Evolutionary conservation across 768 basidiomycete species (phyloP), one percentile per base, ranked within the genome.

Genomic region (Kwoniella newhampshirensis): DNA sequence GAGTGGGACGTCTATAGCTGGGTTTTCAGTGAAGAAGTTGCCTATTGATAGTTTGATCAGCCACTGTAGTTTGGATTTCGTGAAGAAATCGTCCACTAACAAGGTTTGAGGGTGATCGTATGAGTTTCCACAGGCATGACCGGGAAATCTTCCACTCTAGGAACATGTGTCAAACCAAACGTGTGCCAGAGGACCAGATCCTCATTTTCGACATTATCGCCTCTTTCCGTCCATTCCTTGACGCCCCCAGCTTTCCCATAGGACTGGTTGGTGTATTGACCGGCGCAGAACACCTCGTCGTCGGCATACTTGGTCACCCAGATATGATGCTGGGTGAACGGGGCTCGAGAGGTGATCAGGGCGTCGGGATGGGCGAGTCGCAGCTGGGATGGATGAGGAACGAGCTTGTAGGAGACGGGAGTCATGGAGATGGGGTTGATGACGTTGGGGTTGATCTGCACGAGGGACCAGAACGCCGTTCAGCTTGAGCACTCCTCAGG

Each of bases 131-230:
- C 42, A 7, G 44, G 43, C 59, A 51, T 52, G 18, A 72, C 66
- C 18, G 70, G 70, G 57, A 67, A 75, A 48, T 75, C 73, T 32
- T 75, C 73, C 0, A 63, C 59, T 40, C 71, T 45, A 25, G 69
- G 63, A 25, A 60, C 64, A 51, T 73, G 73, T 1, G 73, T 75
- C 27, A 75, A 41, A 3, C 68, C 73, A 37, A 73, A 73, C 0
- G 71, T 72, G 47, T 68, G 68, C 73, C 71, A 74, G n/a, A 70
- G 27, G 8, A 74, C 70, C 12, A 71, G 13, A 45, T 64, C 63
- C 13, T 47, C 46, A 37, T 64, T 57, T 13, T 53, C 54, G 13
- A 64, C 63, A n/a, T 63, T 57, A 20, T 57, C 46, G 1, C 40
- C 44, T 21, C 55, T 35, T 7, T 27, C 54, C 26, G 45, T 21